Conservation (phyloP, 352 stramenopile genomes). For the Thalassiosira delicatula region DNA sequence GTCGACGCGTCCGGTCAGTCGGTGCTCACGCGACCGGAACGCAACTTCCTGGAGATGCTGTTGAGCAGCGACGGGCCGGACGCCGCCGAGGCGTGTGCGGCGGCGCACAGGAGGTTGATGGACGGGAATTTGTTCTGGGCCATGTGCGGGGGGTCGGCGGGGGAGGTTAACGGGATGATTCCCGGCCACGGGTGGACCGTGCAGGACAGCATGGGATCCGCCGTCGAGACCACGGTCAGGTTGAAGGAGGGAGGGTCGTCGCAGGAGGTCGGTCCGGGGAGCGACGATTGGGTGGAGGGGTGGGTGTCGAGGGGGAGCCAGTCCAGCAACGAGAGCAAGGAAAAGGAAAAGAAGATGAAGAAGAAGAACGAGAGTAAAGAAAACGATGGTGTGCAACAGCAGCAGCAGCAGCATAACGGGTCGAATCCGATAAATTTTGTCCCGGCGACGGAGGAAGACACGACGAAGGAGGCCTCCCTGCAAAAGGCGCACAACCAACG, state of each 20-base stretch:
- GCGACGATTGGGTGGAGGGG: constrained; percentile 17
- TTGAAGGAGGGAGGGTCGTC: not conserved
- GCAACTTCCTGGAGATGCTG: constrained; percentile 49
- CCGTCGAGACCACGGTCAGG: not conserved
- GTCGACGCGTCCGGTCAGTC: too few relatives aligned
- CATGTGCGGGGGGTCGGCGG: constrained; percentile 26
- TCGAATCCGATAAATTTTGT: too few relatives aligned
- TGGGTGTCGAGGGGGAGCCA: constrained; percentile 22
- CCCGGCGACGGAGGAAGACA: too few relatives aligned
- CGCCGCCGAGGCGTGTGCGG: constrained; percentile 25
- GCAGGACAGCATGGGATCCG: too few relatives aligned
- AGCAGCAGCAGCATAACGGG: not conserved
- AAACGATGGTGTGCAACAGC: not conserved
- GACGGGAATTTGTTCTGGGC: constrained; percentile 50
- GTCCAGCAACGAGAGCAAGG: not conserved
- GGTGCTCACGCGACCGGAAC: constrained; percentile 39
- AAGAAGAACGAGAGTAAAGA: constrained; percentile 2
- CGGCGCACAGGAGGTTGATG: constrained; percentile 27
- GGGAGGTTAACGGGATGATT: constrained; percentile 9
- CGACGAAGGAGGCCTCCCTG: too few relatives aligned
- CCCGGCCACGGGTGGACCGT: constrained; percentile 44
- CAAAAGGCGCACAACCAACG: not conserved
- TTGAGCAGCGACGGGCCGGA: constrained; percentile 21
- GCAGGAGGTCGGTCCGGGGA: not conserved
- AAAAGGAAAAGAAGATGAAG: not conserved